Evolutionary conservation across 805 yeast species (phyloP), one percentile per base, ranked within the genome.

Genomic region (Lipomyces anomalus): DNA sequence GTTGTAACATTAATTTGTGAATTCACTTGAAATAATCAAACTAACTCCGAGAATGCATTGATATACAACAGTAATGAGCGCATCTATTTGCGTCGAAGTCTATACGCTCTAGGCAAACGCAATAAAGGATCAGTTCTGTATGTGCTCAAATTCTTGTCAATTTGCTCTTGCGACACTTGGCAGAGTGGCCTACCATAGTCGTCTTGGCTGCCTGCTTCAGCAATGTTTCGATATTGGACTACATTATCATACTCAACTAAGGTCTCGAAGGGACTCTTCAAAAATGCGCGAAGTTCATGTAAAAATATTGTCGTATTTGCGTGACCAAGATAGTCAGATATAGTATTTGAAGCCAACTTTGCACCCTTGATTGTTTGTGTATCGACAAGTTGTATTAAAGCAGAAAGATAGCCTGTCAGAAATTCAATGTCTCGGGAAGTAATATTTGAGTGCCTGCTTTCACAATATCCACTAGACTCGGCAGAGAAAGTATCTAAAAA

Each of bases 201-300:
- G 11, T n/a, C 5, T n/a, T n/a, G n/a, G n/a, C n/a, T n/a, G n/a
- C n/a, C n/a, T n/a, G n/a, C n/a, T n/a, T n/a, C n/a, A n/a, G n/a
- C n/a, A n/a, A 6, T n/a, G n/a, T 13, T 6, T 7, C 16, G 11
- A 17, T 40, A 40, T 32, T 47, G 54, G 11, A 40, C 53, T 3
- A 43, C 37, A 13, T 23, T 13, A 18, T 50, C 54, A 26, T 47
- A 50, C 40, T 50, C 48, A 7, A 33, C 45, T 23, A 50, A 38
- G 16, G 48, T 29, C 38, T 38, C 33, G 22, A 33, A 50, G 16
- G 54, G 53, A 32, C 48, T 42, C 22, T 46, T 21, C 29, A 47
- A 26, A 23, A 43, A 47, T 21, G 32, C 17, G 33, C 44, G 35
- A 20, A 50, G 26, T 32, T 50, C 54, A 33, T 50, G 54, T 9